A percentile compares a stretch with the other conserved stretches of the same genome.
Evolutionary conservation across 2,329 filamentous ascomycete genomes (phyloP).

Genomic region (Drechslerella stenobrocha): DNA sequence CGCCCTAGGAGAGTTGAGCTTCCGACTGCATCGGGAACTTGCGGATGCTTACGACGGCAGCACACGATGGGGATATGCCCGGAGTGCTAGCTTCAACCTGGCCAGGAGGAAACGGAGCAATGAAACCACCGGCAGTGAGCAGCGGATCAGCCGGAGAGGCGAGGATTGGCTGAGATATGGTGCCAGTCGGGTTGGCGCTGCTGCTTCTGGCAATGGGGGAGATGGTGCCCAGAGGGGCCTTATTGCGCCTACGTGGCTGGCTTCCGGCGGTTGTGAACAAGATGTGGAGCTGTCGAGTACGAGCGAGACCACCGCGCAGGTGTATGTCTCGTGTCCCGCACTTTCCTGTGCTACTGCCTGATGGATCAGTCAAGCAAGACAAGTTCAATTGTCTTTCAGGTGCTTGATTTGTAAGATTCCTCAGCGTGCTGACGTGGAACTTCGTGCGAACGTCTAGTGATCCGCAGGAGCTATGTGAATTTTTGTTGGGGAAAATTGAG

Average conservation of each 20-base stretch:
- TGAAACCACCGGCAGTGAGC: slow-evolving; percentile 54
- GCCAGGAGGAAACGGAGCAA: slow-evolving; percentile 54
- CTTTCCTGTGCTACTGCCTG: neutral
- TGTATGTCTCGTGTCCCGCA: slow-evolving; percentile 58
- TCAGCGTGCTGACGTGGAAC: slow-evolving; percentile 55
- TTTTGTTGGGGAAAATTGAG: slow-evolving; percentile 65
- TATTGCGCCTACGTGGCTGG: slow-evolving; percentile 25
- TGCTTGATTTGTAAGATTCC: slow-evolving; percentile 45
- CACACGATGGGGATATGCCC: slow-evolving; percentile 61
- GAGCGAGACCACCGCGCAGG: slow-evolving; percentile 66
- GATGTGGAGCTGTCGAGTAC: slow-evolving; percentile 66
- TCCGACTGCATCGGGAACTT: slow-evolving; percentile 68
- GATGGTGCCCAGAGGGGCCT: slow-evolving; percentile 53
- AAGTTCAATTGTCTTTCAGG: slow-evolving; percentile 5
- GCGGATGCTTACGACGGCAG: slow-evolving; percentile 65
- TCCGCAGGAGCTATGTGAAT: slow-evolving; percentile 68
- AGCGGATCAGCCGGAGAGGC: slow-evolving; percentile 57
- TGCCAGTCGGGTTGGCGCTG: slow-evolving; percentile 64
- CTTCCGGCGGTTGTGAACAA: slow-evolving; percentile 59
- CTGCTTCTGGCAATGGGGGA: slow-evolving; percentile 60
- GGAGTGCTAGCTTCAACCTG: slow-evolving; percentile 65
- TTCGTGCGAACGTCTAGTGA: slow-evolving; percentile 56
- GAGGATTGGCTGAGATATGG: slow-evolving; percentile 70
- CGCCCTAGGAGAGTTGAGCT: slow-evolving; percentile 68
- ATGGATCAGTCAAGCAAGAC: slow-evolving; percentile 6